Percentiles rank a stretch among this genome's conserved stretches.
Evolutionary conservation across 495 filamentous ascomycete genomes (phyloP).

Genomic region (Penicillium ucsense): DNA sequence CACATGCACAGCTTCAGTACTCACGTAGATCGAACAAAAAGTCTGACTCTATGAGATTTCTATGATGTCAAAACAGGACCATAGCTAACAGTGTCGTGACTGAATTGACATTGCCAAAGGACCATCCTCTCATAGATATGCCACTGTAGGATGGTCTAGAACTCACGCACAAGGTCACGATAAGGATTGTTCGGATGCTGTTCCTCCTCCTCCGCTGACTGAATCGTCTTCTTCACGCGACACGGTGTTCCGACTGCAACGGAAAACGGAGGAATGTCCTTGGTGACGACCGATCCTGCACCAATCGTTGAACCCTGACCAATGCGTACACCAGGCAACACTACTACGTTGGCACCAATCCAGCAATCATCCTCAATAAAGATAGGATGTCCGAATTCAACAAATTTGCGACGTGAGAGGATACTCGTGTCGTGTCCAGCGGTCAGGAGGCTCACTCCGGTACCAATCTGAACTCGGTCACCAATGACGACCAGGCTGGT

Average conservation of each 20-base stretch:
- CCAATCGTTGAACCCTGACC: conserved; percentile 38
- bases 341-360: conserved; percentile 64
- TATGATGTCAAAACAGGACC: no score
- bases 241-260: conserved; percentile 31
- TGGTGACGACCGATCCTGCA: conserved; percentile 38
- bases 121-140: no score
- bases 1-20: no score
- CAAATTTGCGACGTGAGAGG: conserved; percentile 59
- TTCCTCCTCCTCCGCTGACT: conserved; percentile 13
- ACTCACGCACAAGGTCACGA: conserved; percentile 4
- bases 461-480: conserved; percentile 63
- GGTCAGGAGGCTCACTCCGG: conserved; percentile 57
- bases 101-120: no score
- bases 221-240: conserved; percentile 14
- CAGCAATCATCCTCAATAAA: conserved; percentile 76
- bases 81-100: no score
- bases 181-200: conserved; percentile 12
- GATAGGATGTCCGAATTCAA: conserved; percentile 65
- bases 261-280: conserved; percentile 33
- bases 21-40: no score
- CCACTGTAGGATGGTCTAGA: neutral
- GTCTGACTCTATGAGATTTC: no score
- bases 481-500: conserved; percentile 67
- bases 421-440: conserved; percentile 62
- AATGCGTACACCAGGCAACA: conserved; percentile 61